These are phyloP conservation scores for Lathyrus oleraceus DNA, from an alignment of 306 rosid genomes.

Conservation along the genomic window DNA sequence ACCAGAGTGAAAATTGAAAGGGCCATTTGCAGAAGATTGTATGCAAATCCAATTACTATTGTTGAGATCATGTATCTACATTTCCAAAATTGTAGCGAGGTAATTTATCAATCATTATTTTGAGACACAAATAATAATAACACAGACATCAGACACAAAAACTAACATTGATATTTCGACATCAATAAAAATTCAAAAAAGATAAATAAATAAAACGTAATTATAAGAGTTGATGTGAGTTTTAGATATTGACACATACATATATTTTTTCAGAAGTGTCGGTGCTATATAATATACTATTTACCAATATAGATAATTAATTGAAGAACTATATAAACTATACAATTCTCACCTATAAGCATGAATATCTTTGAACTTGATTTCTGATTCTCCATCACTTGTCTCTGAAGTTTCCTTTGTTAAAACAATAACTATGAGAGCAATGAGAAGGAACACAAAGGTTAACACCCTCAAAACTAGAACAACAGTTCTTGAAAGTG, in stretches of 20 bases:
- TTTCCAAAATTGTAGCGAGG: neutral
- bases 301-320: neutral
- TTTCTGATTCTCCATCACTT: neutral
- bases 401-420: neutral
- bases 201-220: too few relatives aligned
- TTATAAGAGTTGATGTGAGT: too few relatives aligned
- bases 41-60: slow-evolving; percentile 49
- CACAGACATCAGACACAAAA: too few relatives aligned
- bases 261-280: too few relatives aligned
- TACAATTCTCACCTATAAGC: slow-evolving; percentile 43
- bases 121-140: too few relatives aligned
- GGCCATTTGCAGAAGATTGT: slow-evolving; percentile 52
- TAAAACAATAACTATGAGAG: slow-evolving; percentile 51
- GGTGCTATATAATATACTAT: neutral
- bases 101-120: too few relatives aligned
- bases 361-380: slow-evolving; percentile 39
- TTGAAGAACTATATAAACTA: neutral
- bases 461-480: slow-evolving; percentile 52
- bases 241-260: too few relatives aligned
- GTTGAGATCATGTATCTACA: slow-evolving; percentile 61
- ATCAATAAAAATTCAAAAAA: too few relatives aligned
- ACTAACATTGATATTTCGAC: too few relatives aligned
- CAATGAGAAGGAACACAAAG: slow-evolving; percentile 47
- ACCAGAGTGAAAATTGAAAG: slow-evolving; percentile 41
- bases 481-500: slow-evolving; percentile 39